These are phyloP conservation scores for Globisporangium splendens DNA, from an alignment of 352 stramenopile species.

Conservation along the genomic window DNA sequence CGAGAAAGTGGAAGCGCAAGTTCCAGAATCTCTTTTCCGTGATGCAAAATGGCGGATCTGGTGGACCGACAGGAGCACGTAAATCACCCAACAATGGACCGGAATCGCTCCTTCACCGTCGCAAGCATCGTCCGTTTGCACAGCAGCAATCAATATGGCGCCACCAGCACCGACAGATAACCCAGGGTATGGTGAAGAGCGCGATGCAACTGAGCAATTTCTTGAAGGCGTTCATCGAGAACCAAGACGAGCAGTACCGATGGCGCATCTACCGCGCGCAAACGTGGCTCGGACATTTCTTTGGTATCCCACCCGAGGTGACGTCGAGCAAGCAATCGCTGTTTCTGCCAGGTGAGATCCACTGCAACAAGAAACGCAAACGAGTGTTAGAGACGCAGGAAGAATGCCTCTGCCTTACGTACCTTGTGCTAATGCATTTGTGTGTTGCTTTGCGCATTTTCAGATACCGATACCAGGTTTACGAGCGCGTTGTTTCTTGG, in stretches of 20 bases:
- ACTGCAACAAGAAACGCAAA: background rate
- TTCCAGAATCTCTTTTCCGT: conserved; percentile 61
- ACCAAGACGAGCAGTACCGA: conserved; percentile 69
- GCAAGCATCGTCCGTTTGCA: conserved; percentile 9
- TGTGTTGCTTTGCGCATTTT: background rate
- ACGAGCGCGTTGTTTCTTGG: conserved; percentile 63
- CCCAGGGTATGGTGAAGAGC: conserved; percentile 51
- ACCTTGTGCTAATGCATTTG: background rate
- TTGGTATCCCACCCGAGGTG: conserved; percentile 76
- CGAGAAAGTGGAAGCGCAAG: conserved; percentile 79
- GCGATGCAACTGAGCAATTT: conserved; percentile 63
- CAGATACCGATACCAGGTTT: conserved; percentile 58
- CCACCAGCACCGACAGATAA: conserved; percentile 13
- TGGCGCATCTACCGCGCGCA: conserved; percentile 82
- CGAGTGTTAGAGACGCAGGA: too few relatives aligned
- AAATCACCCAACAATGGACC: background rate
- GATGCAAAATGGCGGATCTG: conserved; percentile 20
- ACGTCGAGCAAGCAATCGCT: conserved; percentile 57
- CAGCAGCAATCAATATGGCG: background rate
- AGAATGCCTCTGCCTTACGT: background rate
- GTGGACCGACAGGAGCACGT: background rate
- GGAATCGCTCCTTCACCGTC: conserved; percentile 10
- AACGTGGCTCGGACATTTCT: conserved; percentile 59
- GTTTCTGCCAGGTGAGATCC: conserved; percentile 50
- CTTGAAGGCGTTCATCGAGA: conserved; percentile 82